Evolutionary conservation across 352 stramenopile genomes (phyloP), one percentile per base, ranked within the genome.

Genomic region (Elongisporangium undulatum): DNA sequence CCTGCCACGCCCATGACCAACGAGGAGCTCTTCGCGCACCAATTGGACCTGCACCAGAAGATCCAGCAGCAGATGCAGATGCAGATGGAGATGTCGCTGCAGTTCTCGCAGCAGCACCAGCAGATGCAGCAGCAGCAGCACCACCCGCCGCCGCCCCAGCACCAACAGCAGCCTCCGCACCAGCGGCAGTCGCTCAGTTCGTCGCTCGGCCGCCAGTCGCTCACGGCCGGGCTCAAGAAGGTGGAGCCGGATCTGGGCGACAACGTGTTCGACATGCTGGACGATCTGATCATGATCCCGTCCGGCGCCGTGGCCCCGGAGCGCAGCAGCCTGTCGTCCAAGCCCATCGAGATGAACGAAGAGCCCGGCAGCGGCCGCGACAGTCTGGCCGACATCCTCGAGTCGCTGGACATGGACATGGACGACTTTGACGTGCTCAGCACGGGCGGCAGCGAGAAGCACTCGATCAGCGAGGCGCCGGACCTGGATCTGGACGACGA

Each of bases 11-110:
- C 73, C 59, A 89, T 93, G 81, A 91, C 71, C 49, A 79, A 89
- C 61, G 80, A 90, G 66, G 80, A 94, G 72, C 59, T 92, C 49
- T 70, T 94, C 12, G 79, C 82, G 62, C 84, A 90, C 56, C 84
- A 94, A 69, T 70, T 94, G 58, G 72, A 90, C 54, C 55, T 94
- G 67, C 84, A 94, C 73, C 82, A 87, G 62, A 83, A 87, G 59
- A 94, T 94, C 51, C 84, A 94, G 72, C 77, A 92, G 61, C 84
- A 94, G 63, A 94, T 94, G 82, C 79, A 92, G 67, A 61, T 92
- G 29, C 84, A 94, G 61, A 89, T 89, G 75, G 84, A 94, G 69
- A 91, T 94, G 79, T 92, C 76, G 60, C 61, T 87, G 61, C 79
- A 92, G 63, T 68, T 94, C 55, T 29, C 51, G 45, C 54, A 56